Conservation (phyloP, 495 filamentous ascomycete genomes). For the Podospora pseudopauciseta region DNA sequence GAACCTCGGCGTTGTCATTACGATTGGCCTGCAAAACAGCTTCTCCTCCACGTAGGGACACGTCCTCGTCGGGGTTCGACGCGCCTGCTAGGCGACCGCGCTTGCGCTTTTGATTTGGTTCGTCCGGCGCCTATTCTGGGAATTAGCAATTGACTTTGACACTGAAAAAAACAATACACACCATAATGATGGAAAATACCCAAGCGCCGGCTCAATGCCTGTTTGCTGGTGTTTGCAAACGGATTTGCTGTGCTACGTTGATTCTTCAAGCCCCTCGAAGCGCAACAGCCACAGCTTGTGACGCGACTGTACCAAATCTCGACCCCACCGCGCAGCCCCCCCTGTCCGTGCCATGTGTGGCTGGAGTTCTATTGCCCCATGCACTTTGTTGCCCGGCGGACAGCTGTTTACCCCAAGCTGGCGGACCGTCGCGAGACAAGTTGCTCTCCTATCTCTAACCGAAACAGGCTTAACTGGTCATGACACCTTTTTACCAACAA, state of each 20-base stretch:
- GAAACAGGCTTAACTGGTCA: neutral
- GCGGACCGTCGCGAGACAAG: neutral
- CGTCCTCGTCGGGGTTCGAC: conserved; percentile 35
- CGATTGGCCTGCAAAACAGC: neutral
- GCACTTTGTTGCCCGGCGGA: neutral
- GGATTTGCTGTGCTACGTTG: neutral
- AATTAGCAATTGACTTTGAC: conserved; percentile 15
- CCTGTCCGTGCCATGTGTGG: neutral
- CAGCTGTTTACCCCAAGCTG: neutral
- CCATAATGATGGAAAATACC: conserved; percentile 24
- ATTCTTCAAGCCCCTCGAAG: conserved; percentile 1
- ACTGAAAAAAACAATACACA: conserved; percentile 4
- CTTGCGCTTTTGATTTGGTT: conserved; percentile 40
- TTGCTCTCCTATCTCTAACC: conserved; percentile 4
- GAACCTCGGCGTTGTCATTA: neutral
- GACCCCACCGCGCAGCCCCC: neutral
- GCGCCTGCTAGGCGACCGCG: conserved; percentile 41
- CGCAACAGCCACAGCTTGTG: conserved; percentile 1
- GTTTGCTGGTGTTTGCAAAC: neutral
- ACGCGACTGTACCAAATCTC: neutral
- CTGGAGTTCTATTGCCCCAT: neutral
- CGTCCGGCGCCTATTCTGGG: conserved; percentile 27
- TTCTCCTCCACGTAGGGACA: conserved; percentile 25
- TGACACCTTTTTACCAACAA: conserved; percentile 17
- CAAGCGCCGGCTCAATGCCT: conserved; percentile 16